These are phyloP conservation scores for Rhynchospora tenuis DNA, from an alignment of 176 grass and related monocot species.

Conservation along the genomic window DNA sequence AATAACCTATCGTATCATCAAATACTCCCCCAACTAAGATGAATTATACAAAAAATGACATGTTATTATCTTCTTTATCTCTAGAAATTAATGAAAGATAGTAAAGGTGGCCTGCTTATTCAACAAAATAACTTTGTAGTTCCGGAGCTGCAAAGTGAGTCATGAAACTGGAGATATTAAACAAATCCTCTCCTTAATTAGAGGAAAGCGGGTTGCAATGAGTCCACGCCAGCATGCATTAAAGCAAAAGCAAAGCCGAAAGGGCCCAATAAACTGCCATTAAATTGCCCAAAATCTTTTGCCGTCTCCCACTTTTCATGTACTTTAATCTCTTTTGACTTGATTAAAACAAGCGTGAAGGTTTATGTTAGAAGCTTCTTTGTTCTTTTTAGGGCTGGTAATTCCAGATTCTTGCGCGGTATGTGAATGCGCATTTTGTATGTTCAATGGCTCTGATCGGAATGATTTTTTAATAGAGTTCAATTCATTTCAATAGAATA, in stretches of 20 bases:
- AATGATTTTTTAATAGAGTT: no score
- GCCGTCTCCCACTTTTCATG: background rate
- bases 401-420: background rate
- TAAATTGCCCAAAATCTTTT: background rate
- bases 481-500: no score
- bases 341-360: background rate
- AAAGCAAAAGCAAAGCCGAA: slow-evolving; percentile 18
- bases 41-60: background rate
- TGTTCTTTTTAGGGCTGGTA: background rate
- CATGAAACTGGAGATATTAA: background rate
- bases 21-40: background rate
- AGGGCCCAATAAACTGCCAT: slow-evolving; percentile 1
- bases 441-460: no score
- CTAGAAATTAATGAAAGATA: background rate
- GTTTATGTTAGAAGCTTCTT: slow-evolving; percentile 4
- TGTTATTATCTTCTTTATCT: background rate
- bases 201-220: background rate
- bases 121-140: background rate
- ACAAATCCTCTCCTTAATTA: background rate
- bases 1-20: background rate
- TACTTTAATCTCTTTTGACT: background rate
- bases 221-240: background rate
- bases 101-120: background rate
- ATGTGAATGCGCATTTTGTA: background rate
- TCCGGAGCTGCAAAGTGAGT: background rate